phyloP scores from a whole-genome alignment of 1,139 yeast genomes.

The Taphrina pruni region DNA sequence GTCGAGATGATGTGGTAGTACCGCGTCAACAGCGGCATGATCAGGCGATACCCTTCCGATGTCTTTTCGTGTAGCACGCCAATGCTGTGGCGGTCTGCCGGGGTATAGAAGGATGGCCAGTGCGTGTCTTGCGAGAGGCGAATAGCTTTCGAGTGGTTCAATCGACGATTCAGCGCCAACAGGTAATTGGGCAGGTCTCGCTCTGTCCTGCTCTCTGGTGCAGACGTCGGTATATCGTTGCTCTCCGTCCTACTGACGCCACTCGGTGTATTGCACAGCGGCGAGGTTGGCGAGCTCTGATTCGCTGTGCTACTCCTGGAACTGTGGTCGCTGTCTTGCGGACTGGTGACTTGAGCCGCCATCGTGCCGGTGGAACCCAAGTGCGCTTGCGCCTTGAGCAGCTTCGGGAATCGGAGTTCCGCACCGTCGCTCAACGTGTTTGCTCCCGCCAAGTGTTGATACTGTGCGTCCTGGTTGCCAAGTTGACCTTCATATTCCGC shows the following conservation, averaged over 20 bases:
- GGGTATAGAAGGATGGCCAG: conserved; percentile 28
- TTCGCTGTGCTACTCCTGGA: background rate
- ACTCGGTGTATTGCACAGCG: background rate
- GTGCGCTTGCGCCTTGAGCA: conserved; percentile 3
- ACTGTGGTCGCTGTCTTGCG: background rate
- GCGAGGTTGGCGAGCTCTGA: background rate
- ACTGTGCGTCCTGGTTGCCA: conserved; percentile 21
- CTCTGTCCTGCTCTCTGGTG: conserved; percentile 18
- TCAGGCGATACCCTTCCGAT: conserved; percentile 17
- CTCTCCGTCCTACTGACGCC: background rate
- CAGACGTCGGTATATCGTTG: background rate
- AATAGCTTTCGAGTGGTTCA: conserved; percentile 25
- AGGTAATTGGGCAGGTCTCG: conserved; percentile 24
- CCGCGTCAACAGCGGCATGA: conserved; percentile 25
- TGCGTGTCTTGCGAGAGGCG: conserved; percentile 9
- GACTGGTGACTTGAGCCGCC: background rate
- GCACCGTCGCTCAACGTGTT: conserved; percentile 21
- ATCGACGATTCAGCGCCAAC: conserved; percentile 20
- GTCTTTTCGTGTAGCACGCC: conserved; percentile 27
- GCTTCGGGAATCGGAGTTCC: conserved; percentile 3
- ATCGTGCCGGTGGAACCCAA: background rate
- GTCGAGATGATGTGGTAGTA: conserved; percentile 16
- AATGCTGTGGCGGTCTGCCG: conserved; percentile 19
- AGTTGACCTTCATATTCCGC: conserved; percentile 31
- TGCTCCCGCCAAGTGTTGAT: conserved; percentile 34